Conservation (phyloP, 352 stramenopile species). For the Blastocystis sp. region DNA sequence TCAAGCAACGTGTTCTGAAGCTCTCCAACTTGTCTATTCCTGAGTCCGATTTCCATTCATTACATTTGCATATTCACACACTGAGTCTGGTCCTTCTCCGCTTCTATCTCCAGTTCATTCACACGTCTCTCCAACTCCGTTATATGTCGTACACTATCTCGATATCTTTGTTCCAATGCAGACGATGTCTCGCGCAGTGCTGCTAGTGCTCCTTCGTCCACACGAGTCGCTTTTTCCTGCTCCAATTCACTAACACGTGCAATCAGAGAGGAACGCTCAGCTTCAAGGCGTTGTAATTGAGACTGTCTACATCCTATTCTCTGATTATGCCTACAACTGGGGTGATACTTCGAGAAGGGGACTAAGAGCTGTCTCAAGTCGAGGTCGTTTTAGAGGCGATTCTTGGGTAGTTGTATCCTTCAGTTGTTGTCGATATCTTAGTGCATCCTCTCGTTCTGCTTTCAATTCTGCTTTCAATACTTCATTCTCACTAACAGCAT, state of each 20-base stretch:
- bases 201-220: neutral
- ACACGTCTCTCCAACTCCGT: neutral
- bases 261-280: neutral
- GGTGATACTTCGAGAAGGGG: neutral
- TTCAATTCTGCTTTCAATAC: neutral
- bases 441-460: neutral
- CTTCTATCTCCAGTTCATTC: neutral
- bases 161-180: neutral
- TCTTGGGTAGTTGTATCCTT: neutral
- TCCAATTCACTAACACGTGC: neutral
- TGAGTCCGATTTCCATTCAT: neutral
- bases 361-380: neutral
- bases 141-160: neutral
- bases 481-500: neutral
- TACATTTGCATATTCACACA: neutral
- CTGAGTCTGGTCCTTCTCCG: neutral
- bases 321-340: neutral
- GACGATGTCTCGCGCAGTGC: neutral
- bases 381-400: neutral
- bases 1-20: neutral
- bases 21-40: neutral
- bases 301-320: neutral
- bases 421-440: neutral
- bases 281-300: neutral
- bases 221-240: neutral